Evolutionary conservation across 805 yeast species (phyloP), one percentile per base, ranked within the genome.

Genomic region (Saccharomycopsis javanensis): DNA sequence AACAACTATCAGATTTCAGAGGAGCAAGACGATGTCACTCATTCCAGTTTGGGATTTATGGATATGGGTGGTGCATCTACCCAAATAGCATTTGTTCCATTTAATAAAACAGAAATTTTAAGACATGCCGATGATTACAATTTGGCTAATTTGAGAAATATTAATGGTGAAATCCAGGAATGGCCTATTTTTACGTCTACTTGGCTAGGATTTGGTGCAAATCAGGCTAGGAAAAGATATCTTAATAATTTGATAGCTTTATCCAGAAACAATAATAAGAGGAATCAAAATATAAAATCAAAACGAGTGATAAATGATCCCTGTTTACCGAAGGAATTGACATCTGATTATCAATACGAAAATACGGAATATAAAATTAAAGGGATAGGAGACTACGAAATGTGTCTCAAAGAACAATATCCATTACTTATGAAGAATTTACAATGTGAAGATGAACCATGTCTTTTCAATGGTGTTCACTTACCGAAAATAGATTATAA

Each of bases 51-150:
- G 62, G 99, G 99, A 4, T 92, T 94, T 64, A 86, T 94, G 92
- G 99, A 94, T 69, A 94, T 94, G 99, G 99, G 99, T 15, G 99
- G 99, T 13, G 99, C 99, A 0, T 89, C 97, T 1, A 89, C 97
- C 0, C 99, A 94, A 67, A 80, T 94, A 23, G 96, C 98, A 7
- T 94, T 91, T 76, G 90, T 87, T 7, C 97, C 97, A 0, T 78
- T 82, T 3, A 76, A 78, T 45, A 61, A 65, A 3, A 73, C 77
- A n/a, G 90, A 88, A 60, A 69, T 85, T 6, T 70, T 68, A 27
- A 78, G 77, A 61, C 96, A 89, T 68, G 67, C 71, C 46, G 91
- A 91, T 55, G 96, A 90, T 67, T 76, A 91, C 56, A 80, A 85
- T 30, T 76, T 75, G 1, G 79, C 94, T 1, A 74, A 77, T 15